These are phyloP conservation scores for Paramecium tetraurelia DNA, from an alignment of 73 alveolate species.

Conservation along the genomic window DNA sequence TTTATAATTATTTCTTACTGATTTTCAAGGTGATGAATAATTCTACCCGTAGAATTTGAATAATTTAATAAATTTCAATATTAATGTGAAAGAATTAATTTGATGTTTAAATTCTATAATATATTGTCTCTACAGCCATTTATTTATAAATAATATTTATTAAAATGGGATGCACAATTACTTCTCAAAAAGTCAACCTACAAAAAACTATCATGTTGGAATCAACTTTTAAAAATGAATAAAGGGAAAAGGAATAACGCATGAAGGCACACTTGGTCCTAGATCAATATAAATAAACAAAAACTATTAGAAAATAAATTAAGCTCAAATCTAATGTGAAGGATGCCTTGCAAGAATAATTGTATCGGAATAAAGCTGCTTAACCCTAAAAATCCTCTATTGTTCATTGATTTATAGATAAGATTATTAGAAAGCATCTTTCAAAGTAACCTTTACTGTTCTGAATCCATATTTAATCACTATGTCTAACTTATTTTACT, in stretches of 20 bases:
- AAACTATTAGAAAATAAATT: background rate
- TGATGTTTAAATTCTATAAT: background rate
- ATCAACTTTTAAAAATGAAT: background rate
- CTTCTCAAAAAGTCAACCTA: background rate
- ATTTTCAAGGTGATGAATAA: too few relatives aligned
- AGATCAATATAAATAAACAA: background rate
- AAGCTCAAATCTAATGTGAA: background rate
- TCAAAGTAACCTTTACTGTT: background rate
- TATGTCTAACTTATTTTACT: background rate
- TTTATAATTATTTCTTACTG: too few relatives aligned
- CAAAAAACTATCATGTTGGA: background rate
- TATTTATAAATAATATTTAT: background rate
- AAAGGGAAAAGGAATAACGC: background rate
- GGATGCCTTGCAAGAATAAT: background rate
- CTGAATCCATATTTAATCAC: background rate
- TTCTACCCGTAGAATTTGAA: background rate
- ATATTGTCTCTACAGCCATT: background rate
- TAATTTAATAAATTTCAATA: background rate
- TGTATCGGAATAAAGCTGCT: background rate
- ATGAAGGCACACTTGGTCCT: background rate
- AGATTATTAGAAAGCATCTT: background rate
- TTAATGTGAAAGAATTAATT: background rate
- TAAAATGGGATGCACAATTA: background rate
- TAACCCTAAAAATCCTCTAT: background rate
- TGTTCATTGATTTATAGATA: background rate